Evolutionary conservation across 176 grass and related monocot species (phyloP), one percentile per base, ranked within the genome.

Genomic region (Phoenix roebelenii): DNA sequence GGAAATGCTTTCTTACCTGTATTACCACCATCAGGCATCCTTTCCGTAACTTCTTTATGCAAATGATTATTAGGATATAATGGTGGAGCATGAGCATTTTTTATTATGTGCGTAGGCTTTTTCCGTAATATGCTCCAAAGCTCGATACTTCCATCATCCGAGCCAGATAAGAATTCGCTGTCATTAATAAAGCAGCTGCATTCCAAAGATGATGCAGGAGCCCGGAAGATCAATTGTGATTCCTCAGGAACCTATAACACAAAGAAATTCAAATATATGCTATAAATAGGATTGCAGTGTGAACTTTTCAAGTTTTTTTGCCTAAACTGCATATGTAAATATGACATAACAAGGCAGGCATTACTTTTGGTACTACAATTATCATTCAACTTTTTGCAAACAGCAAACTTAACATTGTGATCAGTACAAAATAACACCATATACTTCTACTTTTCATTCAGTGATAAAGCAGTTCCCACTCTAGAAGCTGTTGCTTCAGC

Each of bases 121-220:
- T 95, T 95, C 69, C 84, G 82, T 74, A 74, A 76, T 30, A 85
- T 66, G 60, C 77, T 79, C 89, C 89, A 95, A 58, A 95, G 76
- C 62, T 95, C 84, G 54, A 95, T 66, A 61, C 81, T 88, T 69
- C 89, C 89, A 77, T 88, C 80, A 60, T 95, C 89, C 29, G 89
- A 95, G 22, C 89, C 89, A 76, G 89, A 88, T 25, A 88, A 63
- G 78, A 88, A 88, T 58, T 95, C 89, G 20, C 79, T 88, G 59
- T 88, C 89, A 53, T 85, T 86, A 59, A 95, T 82, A 76, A 95
- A 88, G 79, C 78, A 85, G 67, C 80, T 77, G 32, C 89, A 88
- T 70, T 95, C 89, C 63, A 95, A 81, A 55, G 89, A 88, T 53
- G 85, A 65, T 18, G 77, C 85, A 73, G 89, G 85, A 48, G 85